phyloP scores from a whole-genome alignment of 768 basidiomycete species.

The Kondoa subrosea region DNA sequence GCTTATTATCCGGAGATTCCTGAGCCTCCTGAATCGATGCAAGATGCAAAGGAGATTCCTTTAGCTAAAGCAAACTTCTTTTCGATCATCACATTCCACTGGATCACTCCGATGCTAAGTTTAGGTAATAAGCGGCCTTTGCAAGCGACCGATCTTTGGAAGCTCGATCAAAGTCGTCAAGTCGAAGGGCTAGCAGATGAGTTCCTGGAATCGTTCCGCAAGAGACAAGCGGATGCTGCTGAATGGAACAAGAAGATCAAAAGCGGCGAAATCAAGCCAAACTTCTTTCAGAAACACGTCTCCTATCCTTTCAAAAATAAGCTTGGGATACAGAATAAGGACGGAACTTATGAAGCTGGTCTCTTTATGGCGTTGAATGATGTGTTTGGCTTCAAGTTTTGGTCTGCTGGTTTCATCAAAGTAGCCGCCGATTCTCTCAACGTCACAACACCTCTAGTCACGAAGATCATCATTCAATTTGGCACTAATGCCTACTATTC shows the following conservation, averaged over 20 bases:
- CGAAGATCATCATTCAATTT: constrained; percentile 62
- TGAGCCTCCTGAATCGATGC: constrained; percentile 15
- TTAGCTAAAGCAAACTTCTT: constrained; percentile 44
- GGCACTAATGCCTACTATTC: constrained; percentile 48
- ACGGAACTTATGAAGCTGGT: constrained; percentile 38
- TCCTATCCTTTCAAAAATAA: constrained; percentile 52
- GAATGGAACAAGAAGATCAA: constrained; percentile 56
- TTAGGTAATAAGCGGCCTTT: constrained; percentile 56
- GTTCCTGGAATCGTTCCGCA: constrained; percentile 44
- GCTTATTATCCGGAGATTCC: not conserved
- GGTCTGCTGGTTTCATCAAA: constrained; percentile 51
- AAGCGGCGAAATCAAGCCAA: constrained; percentile 47
- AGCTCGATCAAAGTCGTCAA: constrained; percentile 42
- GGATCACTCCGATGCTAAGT: constrained; percentile 39
- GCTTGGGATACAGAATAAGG: constrained; percentile 29
- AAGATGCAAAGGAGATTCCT: constrained; percentile 49
- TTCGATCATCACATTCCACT: constrained; percentile 47
- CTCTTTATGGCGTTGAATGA: constrained; percentile 54
- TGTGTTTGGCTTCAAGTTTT: constrained; percentile 59
- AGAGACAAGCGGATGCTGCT: constrained; percentile 39
- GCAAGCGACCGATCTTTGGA: constrained; percentile 59
- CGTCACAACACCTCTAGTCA: constrained; percentile 56
- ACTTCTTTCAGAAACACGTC: constrained; percentile 37
- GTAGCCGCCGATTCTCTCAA: constrained; percentile 55
- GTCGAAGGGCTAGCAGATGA: constrained; percentile 40